Base-by-base conservation (phyloP, 345 rosid species). In the Litchi chinensis region DNA sequence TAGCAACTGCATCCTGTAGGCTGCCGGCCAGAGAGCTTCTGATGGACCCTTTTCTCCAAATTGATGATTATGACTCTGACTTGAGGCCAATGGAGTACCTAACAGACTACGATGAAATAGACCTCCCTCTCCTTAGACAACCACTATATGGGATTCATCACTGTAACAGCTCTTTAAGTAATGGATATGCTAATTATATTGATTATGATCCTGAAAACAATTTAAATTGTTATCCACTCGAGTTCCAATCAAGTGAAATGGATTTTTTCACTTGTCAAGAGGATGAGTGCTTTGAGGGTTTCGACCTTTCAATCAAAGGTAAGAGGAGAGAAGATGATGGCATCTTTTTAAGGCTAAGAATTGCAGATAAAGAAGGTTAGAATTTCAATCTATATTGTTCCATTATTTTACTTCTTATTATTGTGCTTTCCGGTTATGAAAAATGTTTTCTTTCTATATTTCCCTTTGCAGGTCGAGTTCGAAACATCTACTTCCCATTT, bases 401-500 rank as follows among this genome's bases (percentile, higher is more conserved):
- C 46, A 13, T 41, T 8, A 67, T 40, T 32, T 19, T 48, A 28
- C 15, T 24, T 9, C n/a, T 24, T 32, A 26, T 82, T 68, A 1
- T 65, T 22, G 40, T 68, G 66, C 9, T 43, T 74, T 69, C 15
- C 10, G n/a, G 16, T 52, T n/a, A 40, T 24, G 66, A 22, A 37
- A 68, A 21, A 21, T 43, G 24, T 41, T 56, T 8, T 15, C 39
- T 32, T 62, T 22, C 40, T 74, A 66, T 26, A 10, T 69, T 76
- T 68, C 62, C 75, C 21, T 60, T 6, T 83, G 74, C 91, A 96
- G 98, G 97, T 15, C 81, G 88, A 46, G 68, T 94, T 59, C 84
- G 95, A 52, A 94, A 94, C 86, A 96, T 96, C 73, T 93, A 94
- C 88, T 96, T 96, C 86, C 91, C 93, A 0, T 96, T 94, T 79